Base-by-base conservation (phyloP, 106 monocot species). In the Ottelia alismoides region DNA sequence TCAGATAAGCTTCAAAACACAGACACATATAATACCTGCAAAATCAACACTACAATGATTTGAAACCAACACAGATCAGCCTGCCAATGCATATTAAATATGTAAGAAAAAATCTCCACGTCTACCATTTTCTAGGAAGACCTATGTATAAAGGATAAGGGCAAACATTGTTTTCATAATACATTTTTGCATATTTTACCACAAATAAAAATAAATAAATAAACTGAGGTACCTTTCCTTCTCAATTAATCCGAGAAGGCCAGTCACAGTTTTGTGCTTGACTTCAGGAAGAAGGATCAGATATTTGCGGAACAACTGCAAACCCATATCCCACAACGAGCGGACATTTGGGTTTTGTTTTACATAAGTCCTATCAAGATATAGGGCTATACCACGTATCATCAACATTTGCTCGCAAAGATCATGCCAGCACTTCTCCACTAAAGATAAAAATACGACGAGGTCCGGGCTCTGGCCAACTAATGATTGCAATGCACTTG, bases 371-470 rank as follows among this genome's bases (percentile, higher is more conserved):
- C 90, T 79, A 57, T 99, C 98, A 65, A 99, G 86, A 77, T 83
- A 77, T 47, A 99, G 63, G 28, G 98, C 90, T 67, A 99, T 99
- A 58, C 90, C 72, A 66, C 98, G 98, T 61, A 99, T 85, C 48
- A 80, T 90, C 70, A 99, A 58, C 86, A 91, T 90, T 61, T 99
- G 98, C 51, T 90, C 98, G 49, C 90, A 99, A 52, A 99, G 80
- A 50, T 99, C 98, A 53, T 99, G 98, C 98, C 98, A 99, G 55
- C 91, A 80, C 64, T 86, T 99, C 63, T 86, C 88, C 6, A 99
- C 86, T 43, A 86, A 58, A 57, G 82, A 82, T 51, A 99, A 70
- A 73, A 99, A 99, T 30, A 99, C 98, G 19, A 83, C 85, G 53
- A 91, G 67, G 69, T 99, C 98, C 47, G 90, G 90, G 63, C 98